Evolutionary conservation across 176 grass and related monocot species (phyloP), one percentile per base, ranked within the genome.

Genomic region (Bolboschoenus planiculmis): DNA sequence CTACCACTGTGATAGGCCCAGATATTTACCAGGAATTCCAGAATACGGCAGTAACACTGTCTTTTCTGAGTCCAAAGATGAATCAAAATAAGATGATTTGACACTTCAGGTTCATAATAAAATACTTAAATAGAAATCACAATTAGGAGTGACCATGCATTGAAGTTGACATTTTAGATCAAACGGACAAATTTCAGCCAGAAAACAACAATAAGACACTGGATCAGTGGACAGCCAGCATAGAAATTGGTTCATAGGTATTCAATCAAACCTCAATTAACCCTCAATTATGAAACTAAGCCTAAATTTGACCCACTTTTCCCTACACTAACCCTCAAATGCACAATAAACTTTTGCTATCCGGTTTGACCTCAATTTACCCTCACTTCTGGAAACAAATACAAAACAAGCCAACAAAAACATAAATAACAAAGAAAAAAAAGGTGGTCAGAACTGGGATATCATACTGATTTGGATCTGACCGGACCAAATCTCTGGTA

Each of bases 1-100:
- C 84, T 91, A 66, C 86, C 90, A 80, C 96, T 95, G 83, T 99
- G 96, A 85, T 99, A 99, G 64, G 92, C 96, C 96, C 96, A 99
- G 37, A 99, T 85, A 81, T 99, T 99, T 59, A 99, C 89, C 79
- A 99, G 89, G 80, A 93, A 36, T 87, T 95, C 96, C 33, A 99
- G 63, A 10, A 99, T 80, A 83, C 92, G 96, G 86, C 92, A 99
- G 82, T 99, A 99, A 85, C 96, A 99, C 53, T 99, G 89, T 53
- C 79, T 95, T 99, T 88, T 99, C 96, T 98, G 92, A 71, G 59
- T n/a, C 47, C 26, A 71, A 84, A 72, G 33, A 67, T 56, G 46
- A 74, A 55, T 54, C 18, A 21, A 84, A 74, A 56, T 84, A 50
- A 71, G 64, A 44, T 56, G 34, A 71, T 67, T 84, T 71, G 36